phyloP scores from a whole-genome alignment of 441 rosid genomes.

The Metrosideros polymorpha region DNA sequence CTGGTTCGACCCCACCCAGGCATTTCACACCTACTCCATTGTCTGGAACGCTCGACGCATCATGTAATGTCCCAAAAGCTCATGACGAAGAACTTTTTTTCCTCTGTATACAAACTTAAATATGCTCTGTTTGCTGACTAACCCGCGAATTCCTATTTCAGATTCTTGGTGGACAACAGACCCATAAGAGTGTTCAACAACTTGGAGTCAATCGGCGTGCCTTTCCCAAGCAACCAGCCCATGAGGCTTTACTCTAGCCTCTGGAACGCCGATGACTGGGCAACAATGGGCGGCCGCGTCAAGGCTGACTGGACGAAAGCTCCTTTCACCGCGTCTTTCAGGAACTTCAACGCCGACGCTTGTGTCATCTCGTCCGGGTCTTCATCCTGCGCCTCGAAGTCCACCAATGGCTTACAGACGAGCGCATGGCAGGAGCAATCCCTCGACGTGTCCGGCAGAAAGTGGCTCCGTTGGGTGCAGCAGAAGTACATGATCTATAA shows the following conservation, averaged over 20 bases:
- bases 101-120: background rate
- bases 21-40: background rate
- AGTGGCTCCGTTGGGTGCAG: background rate
- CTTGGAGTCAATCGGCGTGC: background rate
- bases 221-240: background rate
- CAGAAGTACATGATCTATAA: background rate
- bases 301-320: background rate
- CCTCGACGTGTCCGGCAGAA: background rate
- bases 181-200: background rate
- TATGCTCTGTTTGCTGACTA: background rate
- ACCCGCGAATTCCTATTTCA: background rate
- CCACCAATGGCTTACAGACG: background rate
- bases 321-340: background rate
- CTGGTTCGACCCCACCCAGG: background rate
- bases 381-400: background rate
- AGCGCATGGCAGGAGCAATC: background rate
- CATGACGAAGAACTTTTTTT: background rate
- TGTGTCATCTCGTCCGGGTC: background rate
- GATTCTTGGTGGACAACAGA: background rate
- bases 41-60: background rate
- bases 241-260: background rate
- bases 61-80: background rate
- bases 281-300: background rate
- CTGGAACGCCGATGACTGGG: background rate
- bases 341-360: background rate